A percentile compares a stretch with the other conserved stretches of the same genome.
phyloP scores from a whole-genome alignment of 345 rosid genomes.

The Reutealis trisperma region DNA sequence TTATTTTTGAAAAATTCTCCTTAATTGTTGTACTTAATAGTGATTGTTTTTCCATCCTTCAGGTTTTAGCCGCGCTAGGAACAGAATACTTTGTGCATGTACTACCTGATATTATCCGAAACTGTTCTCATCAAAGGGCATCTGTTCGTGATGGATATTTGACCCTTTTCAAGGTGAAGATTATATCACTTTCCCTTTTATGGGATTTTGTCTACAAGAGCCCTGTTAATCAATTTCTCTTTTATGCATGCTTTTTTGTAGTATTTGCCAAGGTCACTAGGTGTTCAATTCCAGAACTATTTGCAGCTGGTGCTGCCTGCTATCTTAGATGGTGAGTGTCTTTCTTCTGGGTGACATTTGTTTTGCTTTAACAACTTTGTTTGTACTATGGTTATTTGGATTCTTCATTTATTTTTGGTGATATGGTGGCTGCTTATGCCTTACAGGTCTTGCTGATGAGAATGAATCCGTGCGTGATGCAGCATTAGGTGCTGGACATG shows the following conservation, averaged over 20 bases:
- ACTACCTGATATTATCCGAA: constrained; percentile 89
- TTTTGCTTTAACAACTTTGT: constrained; percentile 7
- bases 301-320: constrained; percentile 93
- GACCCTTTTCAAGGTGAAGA: constrained; percentile 86
- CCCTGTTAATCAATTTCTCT: constrained; percentile 6
- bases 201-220: neutral
- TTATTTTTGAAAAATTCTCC: neutral
- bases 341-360: constrained; percentile 13
- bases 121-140: constrained; percentile 91
- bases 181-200: neutral
- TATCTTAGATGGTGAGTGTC: constrained; percentile 75
- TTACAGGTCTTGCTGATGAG: constrained; percentile 96
- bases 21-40: neutral
- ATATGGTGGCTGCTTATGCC: constrained; percentile 20
- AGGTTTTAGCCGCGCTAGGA: constrained; percentile 98
- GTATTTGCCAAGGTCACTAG: constrained; percentile 96
- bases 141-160: constrained; percentile 98
- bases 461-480: constrained; percentile 99
- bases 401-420: constrained; percentile 3
- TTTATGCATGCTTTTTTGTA: constrained; percentile 31
- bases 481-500: constrained; percentile 98
- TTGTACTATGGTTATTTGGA: neutral
- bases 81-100: constrained; percentile 70
- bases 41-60: constrained; percentile 18
- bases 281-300: constrained; percentile 91